These are phyloP conservation scores for Boletus fagicola DNA, from an alignment of 768 basidiomycete genomes.

Conservation along the genomic window DNA sequence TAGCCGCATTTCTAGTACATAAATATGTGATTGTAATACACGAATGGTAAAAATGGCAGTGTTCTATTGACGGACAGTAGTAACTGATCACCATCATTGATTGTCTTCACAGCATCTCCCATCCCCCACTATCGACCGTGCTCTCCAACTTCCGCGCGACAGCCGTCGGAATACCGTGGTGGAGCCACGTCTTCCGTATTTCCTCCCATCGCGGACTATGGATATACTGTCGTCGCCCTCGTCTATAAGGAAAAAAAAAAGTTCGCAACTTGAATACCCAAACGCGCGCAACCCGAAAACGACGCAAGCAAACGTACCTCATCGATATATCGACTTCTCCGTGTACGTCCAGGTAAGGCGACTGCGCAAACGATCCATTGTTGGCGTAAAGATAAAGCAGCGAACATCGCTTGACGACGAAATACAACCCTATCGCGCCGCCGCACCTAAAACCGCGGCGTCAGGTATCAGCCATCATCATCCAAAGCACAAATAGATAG, in stretches of 20 bases:
- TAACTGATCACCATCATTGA: not conserved
- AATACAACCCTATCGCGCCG: conserved; percentile 84
- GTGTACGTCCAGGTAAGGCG: conserved; percentile 92
- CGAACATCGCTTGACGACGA: conserved; percentile 89
- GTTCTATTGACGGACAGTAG: not conserved
- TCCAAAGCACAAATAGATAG: not conserved
- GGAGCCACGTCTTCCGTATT: conserved; percentile 85
- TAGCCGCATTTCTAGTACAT: not conserved
- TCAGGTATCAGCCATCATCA: not conserved
- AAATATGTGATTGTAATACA: not conserved
- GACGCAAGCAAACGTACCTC: conserved; percentile 53
- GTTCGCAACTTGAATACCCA: not conserved
- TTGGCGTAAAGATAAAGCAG: conserved; percentile 84
- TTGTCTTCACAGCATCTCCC: conserved; percentile 68
- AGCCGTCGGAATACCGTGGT: conserved; percentile 84
- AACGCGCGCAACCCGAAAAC: not conserved
- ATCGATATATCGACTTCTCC: conserved; percentile 92
- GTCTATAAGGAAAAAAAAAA: conserved; percentile 47
- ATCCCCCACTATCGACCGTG: conserved; percentile 86
- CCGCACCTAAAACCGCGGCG: conserved; percentile 61
- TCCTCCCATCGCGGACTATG: conserved; percentile 89
- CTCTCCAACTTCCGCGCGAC: conserved; percentile 89
- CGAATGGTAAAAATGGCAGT: not conserved
- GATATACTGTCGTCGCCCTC: conserved; percentile 85
- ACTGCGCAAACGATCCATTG: conserved; percentile 83